Evolutionary conservation across 1,284 basidiomycete species (phyloP), one percentile per base, ranked within the genome.

Genomic region (Microbotryum silenes-acaulis): DNA sequence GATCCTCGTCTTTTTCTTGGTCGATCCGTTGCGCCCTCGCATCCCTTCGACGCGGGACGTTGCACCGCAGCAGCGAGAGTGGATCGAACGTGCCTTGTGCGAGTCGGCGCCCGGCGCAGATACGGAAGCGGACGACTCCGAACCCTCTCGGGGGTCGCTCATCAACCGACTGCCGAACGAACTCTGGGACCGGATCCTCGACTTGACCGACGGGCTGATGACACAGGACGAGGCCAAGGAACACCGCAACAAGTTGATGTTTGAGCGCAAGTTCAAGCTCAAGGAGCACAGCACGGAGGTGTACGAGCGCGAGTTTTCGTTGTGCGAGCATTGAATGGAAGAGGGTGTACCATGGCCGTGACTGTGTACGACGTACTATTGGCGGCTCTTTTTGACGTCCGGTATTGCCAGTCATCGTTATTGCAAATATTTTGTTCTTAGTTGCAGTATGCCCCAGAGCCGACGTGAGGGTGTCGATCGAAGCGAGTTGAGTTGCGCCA

Each of bases 1-100:
- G 69, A 79, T 83, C 46, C 67, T 82, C 8, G 77, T 77, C 0
- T 71, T 81, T 25, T 82, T 80, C 72, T 75, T 83, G 20, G 78
- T 81, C 48, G 79, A 82, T 68, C 80, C 81, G 0, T 71, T 77
- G 21, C 51, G 59, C 33, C 37, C 37, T 37, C 71, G 45, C 3
- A 55, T 78, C n/a, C 75, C 78, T 31, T 78, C 78, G 1, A 78
- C 80, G 0, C 75, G 71, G 4, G 66, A 78, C 59, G 75, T 82
- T 1, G 78, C 79, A 1, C 77, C 77, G 20, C 80, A 81, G 68
- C 69, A 69, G 50, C 45, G 29, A 23, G 54, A 61, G 2, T 79
- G 78, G 77, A 75, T 74, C 66, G 54, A 60, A 23, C 63, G 71
- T 37, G 70, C 65, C 47, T 27, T 59, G 14, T 23, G 21, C 18